These are phyloP conservation scores for Mycena kentingensis DNA, from an alignment of 768 basidiomycete genomes.

Conservation along the genomic window DNA sequence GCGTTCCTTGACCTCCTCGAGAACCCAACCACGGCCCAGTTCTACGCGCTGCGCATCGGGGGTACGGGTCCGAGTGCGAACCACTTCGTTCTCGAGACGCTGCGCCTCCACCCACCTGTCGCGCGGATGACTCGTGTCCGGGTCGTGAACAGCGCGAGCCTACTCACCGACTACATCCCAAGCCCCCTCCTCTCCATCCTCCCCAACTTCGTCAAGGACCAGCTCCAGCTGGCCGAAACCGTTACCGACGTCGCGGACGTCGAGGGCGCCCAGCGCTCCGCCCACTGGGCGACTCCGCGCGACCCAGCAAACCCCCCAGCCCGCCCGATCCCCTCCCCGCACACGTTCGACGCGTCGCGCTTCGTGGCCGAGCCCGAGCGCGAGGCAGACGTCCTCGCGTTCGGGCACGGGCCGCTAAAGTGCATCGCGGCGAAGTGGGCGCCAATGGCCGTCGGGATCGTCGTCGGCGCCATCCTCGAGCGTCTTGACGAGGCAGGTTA, in stretches of 20 bases:
- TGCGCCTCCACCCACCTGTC: slow-evolving; percentile 55
- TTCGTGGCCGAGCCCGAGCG: slow-evolving; percentile 26
- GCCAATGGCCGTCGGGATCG: slow-evolving; percentile 50
- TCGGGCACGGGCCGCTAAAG: slow-evolving; percentile 50
- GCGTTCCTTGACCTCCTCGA: slow-evolving; percentile 41
- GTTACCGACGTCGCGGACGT: slow-evolving; percentile 42
- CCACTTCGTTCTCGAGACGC: slow-evolving; percentile 43
- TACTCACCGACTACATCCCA: slow-evolving; percentile 4
- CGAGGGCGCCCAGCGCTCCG: slow-evolving; percentile 34
- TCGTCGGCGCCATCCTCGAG: slow-evolving; percentile 46
- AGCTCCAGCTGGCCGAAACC: too few relatives aligned
- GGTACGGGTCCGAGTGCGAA: slow-evolving; percentile 33
- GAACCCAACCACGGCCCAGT: slow-evolving; percentile 31
- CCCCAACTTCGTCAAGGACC: too few relatives aligned
- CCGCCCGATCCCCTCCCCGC: slow-evolving; percentile 23
- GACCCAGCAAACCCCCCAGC: too few relatives aligned
- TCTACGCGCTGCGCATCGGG: slow-evolving; percentile 21
- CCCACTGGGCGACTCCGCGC: slow-evolving; percentile 47
- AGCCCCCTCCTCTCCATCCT: too few relatives aligned
- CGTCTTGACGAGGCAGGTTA: slow-evolving; percentile 32
- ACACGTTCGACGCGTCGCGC: slow-evolving; percentile 48
- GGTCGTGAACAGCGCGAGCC: background rate
- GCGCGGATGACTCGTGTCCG: slow-evolving; percentile 42
- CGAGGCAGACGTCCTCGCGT: slow-evolving; percentile 37
- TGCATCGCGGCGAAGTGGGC: slow-evolving; percentile 55